Percentiles rank a stretch among this genome's conserved stretches.
Conservation (phyloP, 176 grass and related monocot species). For the Guadua angustifolia region DNA sequence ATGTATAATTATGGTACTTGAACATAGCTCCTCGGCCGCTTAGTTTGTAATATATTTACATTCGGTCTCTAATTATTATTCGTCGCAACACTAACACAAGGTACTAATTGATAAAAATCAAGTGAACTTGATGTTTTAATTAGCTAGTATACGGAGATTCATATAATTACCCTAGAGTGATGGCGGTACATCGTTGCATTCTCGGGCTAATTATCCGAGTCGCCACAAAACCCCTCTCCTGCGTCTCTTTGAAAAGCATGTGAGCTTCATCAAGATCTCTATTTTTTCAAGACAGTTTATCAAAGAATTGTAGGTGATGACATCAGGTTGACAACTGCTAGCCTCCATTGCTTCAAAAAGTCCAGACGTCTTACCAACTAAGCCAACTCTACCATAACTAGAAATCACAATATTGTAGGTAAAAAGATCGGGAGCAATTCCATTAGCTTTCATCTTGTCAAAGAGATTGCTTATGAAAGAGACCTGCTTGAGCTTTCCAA, state of each 20-base stretch:
- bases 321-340: constrained; percentile 75
- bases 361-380: constrained; percentile 75
- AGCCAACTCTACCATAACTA: constrained; percentile 86
- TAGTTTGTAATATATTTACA: too few species aligned
- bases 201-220: too few species aligned
- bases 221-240: constrained; percentile 96
- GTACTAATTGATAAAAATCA: too few species aligned
- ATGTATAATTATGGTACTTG: too few species aligned
- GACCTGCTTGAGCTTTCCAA: constrained; percentile 88
- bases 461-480: constrained; percentile 66
- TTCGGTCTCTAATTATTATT: too few species aligned
- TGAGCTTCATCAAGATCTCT: constrained; percentile 85
- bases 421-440: constrained; percentile 80
- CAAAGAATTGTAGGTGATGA: constrained; percentile 90
- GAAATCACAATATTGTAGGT: constrained; percentile 98
- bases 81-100: too few species aligned
- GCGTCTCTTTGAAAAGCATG: constrained; percentile 95
- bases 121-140: too few species aligned
- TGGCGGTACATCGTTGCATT: too few species aligned
- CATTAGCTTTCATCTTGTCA: constrained; percentile 79
- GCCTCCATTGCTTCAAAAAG: constrained; percentile 86
- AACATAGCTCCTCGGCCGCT: too few species aligned
- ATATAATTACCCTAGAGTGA: too few species aligned
- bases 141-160: too few species aligned
- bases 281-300: constrained; percentile 97